Base-by-base conservation (phyloP, 225 moss, liverwort and hornwort genomes). In the Asterella californica region DNA sequence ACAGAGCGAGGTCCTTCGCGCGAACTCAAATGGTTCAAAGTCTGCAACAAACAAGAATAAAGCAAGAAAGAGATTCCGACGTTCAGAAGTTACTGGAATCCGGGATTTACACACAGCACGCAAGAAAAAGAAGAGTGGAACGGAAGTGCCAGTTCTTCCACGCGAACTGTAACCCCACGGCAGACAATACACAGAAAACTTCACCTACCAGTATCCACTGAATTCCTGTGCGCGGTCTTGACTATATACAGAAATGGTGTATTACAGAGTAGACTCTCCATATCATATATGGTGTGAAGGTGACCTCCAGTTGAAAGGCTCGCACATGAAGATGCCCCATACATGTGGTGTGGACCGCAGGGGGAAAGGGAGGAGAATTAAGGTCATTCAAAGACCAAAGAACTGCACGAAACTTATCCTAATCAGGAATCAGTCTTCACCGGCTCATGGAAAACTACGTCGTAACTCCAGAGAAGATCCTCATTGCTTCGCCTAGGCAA, bases 211-310 rank as follows among this genome's bases (percentile, higher is more conserved):
- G 42, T 2, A 42, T 7, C 3, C 42, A 42, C 42, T 42, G 7
- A 42, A 42, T 42, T 42, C 42, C 7, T 42, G 42, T 42, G 66
- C 74, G 34, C 42, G 49, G 75, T 74, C 32, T 48, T 76, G 63
- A 73, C 42, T 85, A 82, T 85, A 76, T 82, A 85, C 85, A 85
- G 74, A 81, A 81, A 33, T 38, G 21, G 54, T 54, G 72, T 79
- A 50, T 76, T 85, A 85, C 79, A 79, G 25, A 76, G 63, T 69
- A 76, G 8, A 63, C 70, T 71, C 72, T 38, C 42, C 42, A 42
- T 24, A 42, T 53, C 66, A 79, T 57, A 45, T 54, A n/a, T 57
- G 60, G 74, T 78, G 61, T 71, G 79, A 48, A 82, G 75, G 61
- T 79, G 70, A 72, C 54, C 79, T 74, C 67, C 77, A 62, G 66